phyloP scores from a whole-genome alignment of 1,284 basidiomycete genomes.

The Moesziomyces sp. region DNA sequence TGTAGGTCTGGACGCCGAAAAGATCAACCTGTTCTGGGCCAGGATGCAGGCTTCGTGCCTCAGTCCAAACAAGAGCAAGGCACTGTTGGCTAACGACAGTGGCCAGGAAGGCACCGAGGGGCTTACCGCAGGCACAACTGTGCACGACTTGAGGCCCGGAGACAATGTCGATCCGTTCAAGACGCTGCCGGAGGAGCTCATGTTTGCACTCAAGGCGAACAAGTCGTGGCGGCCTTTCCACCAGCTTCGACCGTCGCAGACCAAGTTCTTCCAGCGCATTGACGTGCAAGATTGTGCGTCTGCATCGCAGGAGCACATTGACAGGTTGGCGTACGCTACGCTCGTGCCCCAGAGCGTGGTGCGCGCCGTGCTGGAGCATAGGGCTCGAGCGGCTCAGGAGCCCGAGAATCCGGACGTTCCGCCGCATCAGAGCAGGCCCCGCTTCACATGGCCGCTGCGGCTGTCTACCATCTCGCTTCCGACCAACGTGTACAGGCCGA shows the following conservation, averaged over 20 bases:
- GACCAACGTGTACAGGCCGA: constrained; percentile 6
- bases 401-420: constrained; percentile 1
- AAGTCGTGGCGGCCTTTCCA: constrained; percentile 32
- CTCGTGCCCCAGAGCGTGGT: constrained; percentile 23
- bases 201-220: background rate
- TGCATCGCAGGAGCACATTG: constrained; percentile 17
- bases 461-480: constrained; percentile 25
- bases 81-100: background rate
- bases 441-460: constrained; percentile 36
- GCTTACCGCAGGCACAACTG: background rate
- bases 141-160: background rate
- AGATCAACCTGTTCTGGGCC: constrained; percentile 33
- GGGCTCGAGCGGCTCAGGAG: constrained; percentile 5
- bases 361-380: constrained; percentile 15
- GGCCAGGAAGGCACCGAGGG: background rate
- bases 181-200: constrained; percentile 26
- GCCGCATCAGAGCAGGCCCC: constrained; percentile 1
- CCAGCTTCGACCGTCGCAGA: constrained; percentile 33
- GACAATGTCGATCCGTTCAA: constrained; percentile 9
- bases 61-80: background rate
- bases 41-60: constrained; percentile 24
- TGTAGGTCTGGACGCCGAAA: constrained; percentile 20
- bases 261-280: constrained; percentile 32
- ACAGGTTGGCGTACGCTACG: constrained; percentile 28
- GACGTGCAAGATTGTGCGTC: constrained; percentile 14